These are phyloP conservation scores for Hymenoscyphus infarciens DNA, from an alignment of 2,329 filamentous ascomycete genomes.

Conservation along the genomic window DNA sequence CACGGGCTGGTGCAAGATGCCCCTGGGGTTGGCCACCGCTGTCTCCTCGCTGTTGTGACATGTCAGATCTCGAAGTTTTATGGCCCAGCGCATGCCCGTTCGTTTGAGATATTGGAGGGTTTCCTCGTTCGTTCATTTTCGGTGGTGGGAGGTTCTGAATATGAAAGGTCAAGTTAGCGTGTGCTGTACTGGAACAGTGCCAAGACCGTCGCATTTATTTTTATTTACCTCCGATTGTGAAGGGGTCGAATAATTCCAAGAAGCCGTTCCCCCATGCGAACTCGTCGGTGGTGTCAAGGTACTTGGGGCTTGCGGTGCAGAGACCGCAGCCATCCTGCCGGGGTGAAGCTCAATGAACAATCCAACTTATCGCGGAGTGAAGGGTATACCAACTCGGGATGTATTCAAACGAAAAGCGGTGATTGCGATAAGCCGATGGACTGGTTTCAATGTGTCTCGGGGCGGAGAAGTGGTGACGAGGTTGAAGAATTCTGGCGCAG, in stretches of 20 bases:
- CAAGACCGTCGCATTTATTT: not conserved
- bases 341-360: slow-evolving; percentile 16
- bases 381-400: not conserved
- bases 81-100: slow-evolving; percentile 25
- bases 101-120: slow-evolving; percentile 25
- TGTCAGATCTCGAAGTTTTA: slow-evolving; percentile 27
- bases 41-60: slow-evolving; percentile 24
- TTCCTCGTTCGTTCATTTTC: slow-evolving; percentile 22
- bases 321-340: slow-evolving; percentile 36
- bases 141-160: slow-evolving; percentile 19
- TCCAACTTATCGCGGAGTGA: not conserved
- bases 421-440: not conserved
- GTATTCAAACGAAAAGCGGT: not conserved
- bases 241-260: slow-evolving; percentile 34
- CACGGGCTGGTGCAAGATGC: slow-evolving; percentile 36
- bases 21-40: slow-evolving; percentile 20
- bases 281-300: slow-evolving; percentile 34
- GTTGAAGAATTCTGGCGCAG: not conserved
- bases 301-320: slow-evolving; percentile 34
- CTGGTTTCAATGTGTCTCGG: not conserved
- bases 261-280: slow-evolving; percentile 30
- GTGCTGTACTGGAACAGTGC: not conserved
- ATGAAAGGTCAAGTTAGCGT: slow-evolving; percentile 6
- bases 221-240: slow-evolving; percentile 30
- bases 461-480: not conserved